Conservation (phyloP, 2,329 filamentous ascomycete genomes). For the Hirsutella thompsonii region DNA sequence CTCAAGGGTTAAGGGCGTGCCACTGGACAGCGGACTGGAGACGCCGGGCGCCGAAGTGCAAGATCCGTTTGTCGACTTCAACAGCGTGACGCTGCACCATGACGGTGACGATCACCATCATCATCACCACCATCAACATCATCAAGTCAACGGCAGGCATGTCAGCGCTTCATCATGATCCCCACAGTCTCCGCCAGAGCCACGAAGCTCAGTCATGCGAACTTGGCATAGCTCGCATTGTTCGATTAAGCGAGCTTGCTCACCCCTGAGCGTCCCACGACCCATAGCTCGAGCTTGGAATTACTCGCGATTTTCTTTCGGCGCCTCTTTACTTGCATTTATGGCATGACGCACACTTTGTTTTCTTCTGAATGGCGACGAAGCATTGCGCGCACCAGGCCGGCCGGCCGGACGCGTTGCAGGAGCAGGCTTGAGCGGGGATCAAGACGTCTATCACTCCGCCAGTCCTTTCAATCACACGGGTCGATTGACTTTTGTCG, state of each 20-base stretch:
- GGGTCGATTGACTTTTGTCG: constrained; percentile 1
- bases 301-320: background rate
- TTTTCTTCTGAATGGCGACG: background rate
- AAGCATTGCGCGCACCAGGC: background rate
- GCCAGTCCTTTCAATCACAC: background rate
- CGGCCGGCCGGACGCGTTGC: background rate
- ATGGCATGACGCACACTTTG: constrained; percentile 1
- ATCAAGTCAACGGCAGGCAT: constrained; percentile 12
- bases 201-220: background rate
- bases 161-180: constrained; percentile 8
- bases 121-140: constrained; percentile 11
- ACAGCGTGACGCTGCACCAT: constrained; percentile 93
- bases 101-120: constrained; percentile 65
- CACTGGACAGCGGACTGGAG: constrained; percentile 70
- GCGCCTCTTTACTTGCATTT: background rate
- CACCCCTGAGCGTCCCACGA: background rate
- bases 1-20: constrained; percentile 60
- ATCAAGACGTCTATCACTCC: background rate
- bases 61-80: constrained; percentile 97
- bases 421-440: background rate
- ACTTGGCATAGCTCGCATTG: background rate
- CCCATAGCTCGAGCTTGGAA: background rate
- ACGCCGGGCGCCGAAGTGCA: constrained; percentile 72
- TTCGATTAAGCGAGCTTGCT: background rate
- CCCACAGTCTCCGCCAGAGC: background rate